phyloP scores from a whole-genome alignment of 2,329 filamentous ascomycete genomes.

The Talaromyces sp. region DNA sequence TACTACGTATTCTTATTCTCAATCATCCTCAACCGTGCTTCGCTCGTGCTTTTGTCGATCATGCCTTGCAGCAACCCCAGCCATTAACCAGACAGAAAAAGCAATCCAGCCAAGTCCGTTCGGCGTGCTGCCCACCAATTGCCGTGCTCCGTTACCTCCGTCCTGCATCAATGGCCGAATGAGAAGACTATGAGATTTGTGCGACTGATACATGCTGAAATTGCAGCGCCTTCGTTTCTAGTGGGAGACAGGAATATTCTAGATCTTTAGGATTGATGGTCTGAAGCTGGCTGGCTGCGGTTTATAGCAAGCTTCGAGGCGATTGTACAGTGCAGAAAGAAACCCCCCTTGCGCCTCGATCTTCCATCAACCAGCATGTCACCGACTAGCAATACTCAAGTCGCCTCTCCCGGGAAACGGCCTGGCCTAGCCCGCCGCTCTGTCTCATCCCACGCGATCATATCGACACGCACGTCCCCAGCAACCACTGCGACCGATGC shows the following conservation, averaged over 20 bases:
- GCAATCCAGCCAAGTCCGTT: constrained; percentile 6
- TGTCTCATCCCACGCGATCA: constrained; percentile 40
- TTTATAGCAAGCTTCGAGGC: constrained; percentile 7
- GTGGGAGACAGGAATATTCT: background rate
- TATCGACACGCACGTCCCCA: constrained; percentile 33
- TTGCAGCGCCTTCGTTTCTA: background rate
- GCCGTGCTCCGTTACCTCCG: constrained; percentile 12
- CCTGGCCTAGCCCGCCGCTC: constrained; percentile 40
- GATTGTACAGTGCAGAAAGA: constrained; percentile 9
- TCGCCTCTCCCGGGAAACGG: constrained; percentile 40
- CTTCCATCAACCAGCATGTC: constrained; percentile 14
- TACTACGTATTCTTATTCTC: background rate
- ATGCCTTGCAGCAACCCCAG: constrained; percentile 8
- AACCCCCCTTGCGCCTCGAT: background rate
- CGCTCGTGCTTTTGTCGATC: background rate
- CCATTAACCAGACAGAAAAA: constrained; percentile 3
- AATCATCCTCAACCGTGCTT: background rate
- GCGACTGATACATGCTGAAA: background rate
- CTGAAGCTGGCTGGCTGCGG: background rate
- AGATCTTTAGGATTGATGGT: background rate
- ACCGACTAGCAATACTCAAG: constrained; percentile 23
- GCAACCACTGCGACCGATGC: constrained; percentile 24
- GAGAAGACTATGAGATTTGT: background rate
- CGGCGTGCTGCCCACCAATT: constrained; percentile 18
- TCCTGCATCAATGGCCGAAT: constrained; percentile 13